A percentile compares a stretch with the other conserved stretches of the same genome.
These are phyloP conservation scores for Kickxella alabastrina DNA, from an alignment of 192 early-diverging fungal genomes.

Conservation along the genomic window DNA sequence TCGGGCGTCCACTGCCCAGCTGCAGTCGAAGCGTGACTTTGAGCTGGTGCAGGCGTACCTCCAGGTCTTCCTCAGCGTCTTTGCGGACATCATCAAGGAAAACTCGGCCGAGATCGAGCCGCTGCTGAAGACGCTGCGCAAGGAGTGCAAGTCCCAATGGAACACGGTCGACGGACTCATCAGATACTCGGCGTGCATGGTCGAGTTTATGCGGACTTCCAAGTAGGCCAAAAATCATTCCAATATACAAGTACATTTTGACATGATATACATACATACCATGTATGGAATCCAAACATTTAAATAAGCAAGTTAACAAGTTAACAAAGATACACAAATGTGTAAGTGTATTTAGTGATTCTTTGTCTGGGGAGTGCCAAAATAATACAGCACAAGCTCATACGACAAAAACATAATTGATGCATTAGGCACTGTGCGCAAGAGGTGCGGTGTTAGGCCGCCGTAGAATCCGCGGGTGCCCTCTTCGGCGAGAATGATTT, in stretches of 20 bases:
- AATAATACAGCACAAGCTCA: conserved; percentile 64
- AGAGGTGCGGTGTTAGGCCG: conserved; percentile 90
- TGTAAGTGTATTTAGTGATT: too few relatives aligned
- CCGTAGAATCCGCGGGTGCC: conserved; percentile 85
- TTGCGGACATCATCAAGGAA: conserved; percentile 70
- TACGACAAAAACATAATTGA: conserved; percentile 91
- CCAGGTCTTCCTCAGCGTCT: conserved; percentile 73
- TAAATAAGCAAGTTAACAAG: neutral
- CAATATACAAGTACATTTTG: neutral
- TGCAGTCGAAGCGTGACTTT: conserved; percentile 72
- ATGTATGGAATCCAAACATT: neutral
- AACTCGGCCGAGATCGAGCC: conserved; percentile 55
- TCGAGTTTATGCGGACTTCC: conserved; percentile 39
- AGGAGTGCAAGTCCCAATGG: conserved; percentile 32
- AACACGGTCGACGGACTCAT: conserved; percentile 36
- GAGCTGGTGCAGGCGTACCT: conserved; percentile 81
- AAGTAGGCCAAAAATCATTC: conserved; percentile 3
- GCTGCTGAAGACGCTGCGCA: conserved; percentile 40
- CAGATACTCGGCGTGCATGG: conserved; percentile 49
- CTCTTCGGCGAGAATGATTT: conserved; percentile 68
- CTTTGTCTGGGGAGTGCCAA: conserved; percentile 16
- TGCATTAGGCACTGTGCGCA: conserved; percentile 94
- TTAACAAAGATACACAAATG: neutral
- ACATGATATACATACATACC: neutral
- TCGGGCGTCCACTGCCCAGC: conserved; percentile 56